A percentile compares a stretch with the other conserved stretches of the same genome.
These are phyloP conservation scores for Cucurbita moschata DNA, from an alignment of 306 rosid genomes.

Conservation along the genomic window DNA sequence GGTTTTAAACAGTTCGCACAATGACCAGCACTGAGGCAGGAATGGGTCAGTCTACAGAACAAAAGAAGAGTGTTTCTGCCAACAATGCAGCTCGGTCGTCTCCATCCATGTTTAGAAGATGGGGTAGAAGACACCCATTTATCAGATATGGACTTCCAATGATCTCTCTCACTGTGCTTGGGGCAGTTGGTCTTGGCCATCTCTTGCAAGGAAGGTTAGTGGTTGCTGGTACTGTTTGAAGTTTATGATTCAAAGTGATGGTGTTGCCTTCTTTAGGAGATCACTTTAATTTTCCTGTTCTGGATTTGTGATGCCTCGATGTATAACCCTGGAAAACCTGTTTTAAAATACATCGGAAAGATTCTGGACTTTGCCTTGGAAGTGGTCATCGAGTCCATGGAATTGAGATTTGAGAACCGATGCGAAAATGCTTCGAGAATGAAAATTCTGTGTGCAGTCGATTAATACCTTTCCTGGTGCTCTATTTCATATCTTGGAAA, in stretches of 20 bases:
- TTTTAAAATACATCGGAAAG: background rate
- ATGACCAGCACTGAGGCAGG: constrained; percentile 15
- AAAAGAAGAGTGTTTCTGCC: background rate
- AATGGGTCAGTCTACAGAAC: constrained; percentile 16
- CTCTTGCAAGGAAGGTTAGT: constrained; percentile 79
- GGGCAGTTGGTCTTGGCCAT: constrained; percentile 75
- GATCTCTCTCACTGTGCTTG: constrained; percentile 77
- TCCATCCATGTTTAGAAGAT: constrained; percentile 36
- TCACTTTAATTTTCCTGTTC: too few relatives aligned
- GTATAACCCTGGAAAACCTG: background rate
- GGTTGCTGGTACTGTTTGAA: background rate
- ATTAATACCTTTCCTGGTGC: background rate
- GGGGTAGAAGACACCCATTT: constrained; percentile 72
- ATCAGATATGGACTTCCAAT: constrained; percentile 81
- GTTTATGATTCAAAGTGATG: too few relatives aligned
- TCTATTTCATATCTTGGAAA: background rate
- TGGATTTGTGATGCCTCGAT: background rate
- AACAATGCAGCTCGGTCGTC: constrained; percentile 13
- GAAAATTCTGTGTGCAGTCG: background rate
- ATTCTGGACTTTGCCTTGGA: background rate
- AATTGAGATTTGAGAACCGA: background rate
- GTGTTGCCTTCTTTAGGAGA: too few relatives aligned
- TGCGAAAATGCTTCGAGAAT: background rate
- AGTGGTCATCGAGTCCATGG: background rate
- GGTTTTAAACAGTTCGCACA: constrained; percentile 4